phyloP scores from a whole-genome alignment of 139 green algal genomes.

The Tetraselmis striata region DNA sequence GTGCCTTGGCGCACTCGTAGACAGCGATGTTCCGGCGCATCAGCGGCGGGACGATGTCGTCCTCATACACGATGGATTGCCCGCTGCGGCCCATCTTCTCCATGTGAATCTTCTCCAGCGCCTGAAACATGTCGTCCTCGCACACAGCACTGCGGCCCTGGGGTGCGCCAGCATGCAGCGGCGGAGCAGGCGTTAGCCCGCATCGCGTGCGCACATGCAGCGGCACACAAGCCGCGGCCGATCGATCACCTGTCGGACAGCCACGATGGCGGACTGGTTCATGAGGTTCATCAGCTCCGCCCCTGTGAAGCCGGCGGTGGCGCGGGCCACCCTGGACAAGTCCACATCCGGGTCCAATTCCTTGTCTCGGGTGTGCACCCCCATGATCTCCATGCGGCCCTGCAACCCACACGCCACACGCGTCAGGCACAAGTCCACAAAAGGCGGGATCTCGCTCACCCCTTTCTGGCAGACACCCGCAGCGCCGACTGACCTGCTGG shows the following conservation, averaged over 20 bases:
- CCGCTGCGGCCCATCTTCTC: slow-evolving; percentile 33
- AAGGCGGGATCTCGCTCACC: too few species aligned
- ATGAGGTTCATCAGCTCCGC: slow-evolving; percentile 86
- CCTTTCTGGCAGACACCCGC: too few species aligned
- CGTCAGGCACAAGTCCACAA: neutral
- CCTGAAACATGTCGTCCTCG: slow-evolving; percentile 76
- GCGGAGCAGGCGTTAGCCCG: too few species aligned
- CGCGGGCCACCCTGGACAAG: slow-evolving; percentile 66
- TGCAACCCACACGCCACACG: slow-evolving; percentile 11
- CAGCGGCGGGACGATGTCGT: slow-evolving; percentile 26
- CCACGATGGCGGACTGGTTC: slow-evolving; percentile 72
- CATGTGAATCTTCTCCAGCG: slow-evolving; percentile 77
- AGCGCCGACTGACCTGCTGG: slow-evolving; percentile 27
- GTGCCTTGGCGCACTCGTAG: slow-evolving; percentile 77
- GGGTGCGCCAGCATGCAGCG: too few species aligned
- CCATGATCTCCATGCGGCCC: slow-evolving; percentile 76
- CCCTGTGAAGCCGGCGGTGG: slow-evolving; percentile 84
- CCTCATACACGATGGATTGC: slow-evolving; percentile 8
- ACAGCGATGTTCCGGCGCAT: slow-evolving; percentile 51
- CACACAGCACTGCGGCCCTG: slow-evolving; percentile 55
- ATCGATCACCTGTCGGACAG: slow-evolving; percentile 54
- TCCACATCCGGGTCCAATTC: slow-evolving; percentile 64
- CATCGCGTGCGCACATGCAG: too few species aligned
- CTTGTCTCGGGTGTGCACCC: slow-evolving; percentile 84
- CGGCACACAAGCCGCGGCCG: too few species aligned